phyloP scores from a whole-genome alignment of 192 early-diverging fungal species.

The Gonapodya sp. region DNA sequence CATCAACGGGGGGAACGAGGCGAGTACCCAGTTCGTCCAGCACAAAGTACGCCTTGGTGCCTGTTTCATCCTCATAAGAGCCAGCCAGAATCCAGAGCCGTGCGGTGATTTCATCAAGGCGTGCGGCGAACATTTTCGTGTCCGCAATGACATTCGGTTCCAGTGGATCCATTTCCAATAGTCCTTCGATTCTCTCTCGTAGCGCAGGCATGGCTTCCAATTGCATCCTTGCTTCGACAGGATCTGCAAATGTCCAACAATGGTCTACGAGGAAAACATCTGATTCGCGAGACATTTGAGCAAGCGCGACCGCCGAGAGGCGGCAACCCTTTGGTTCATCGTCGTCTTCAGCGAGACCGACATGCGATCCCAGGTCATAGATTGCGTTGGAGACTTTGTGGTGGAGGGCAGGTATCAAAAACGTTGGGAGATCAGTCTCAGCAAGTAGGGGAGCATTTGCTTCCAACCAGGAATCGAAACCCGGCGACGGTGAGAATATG shows the following conservation, averaged over 20 bases:
- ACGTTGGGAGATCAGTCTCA: background rate
- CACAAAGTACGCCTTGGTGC: background rate
- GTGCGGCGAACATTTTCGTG: background rate
- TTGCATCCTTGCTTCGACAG: background rate
- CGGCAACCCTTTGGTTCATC: conserved; percentile 5
- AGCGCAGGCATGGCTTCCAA: background rate
- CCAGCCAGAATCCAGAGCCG: background rate
- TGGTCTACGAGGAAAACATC: conserved; percentile 6
- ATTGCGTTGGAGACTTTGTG: background rate
- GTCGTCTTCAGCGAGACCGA: background rate
- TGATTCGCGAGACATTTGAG: background rate
- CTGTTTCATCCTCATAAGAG: background rate
- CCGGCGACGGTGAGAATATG: background rate
- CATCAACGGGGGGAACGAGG: background rate
- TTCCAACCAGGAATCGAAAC: background rate
- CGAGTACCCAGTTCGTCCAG: background rate
- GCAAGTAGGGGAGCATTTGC: background rate
- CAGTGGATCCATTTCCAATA: background rate
- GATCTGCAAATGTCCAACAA: background rate
- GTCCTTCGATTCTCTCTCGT: background rate
- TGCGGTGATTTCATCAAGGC: background rate
- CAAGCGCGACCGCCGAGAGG: background rate
- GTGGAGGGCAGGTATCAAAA: background rate
- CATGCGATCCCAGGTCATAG: background rate
- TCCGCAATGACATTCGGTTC: background rate